These are phyloP conservation scores for Plectranthus barbatus DNA, from an alignment of 257 asterid genomes.

Conservation along the genomic window DNA sequence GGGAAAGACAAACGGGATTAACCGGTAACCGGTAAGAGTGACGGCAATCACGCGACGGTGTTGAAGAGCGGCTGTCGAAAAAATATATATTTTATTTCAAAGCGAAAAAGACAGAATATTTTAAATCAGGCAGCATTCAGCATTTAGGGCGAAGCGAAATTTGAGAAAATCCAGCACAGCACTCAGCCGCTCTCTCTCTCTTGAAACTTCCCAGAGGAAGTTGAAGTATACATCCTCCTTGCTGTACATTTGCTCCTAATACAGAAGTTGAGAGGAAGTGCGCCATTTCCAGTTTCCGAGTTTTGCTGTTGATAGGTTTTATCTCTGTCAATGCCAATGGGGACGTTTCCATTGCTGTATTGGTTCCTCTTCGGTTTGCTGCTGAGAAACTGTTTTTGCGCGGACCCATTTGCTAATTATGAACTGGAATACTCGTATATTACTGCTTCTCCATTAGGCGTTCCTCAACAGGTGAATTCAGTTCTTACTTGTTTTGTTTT, in stretches of 20 bases:
- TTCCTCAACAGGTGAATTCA: constrained; percentile 79
- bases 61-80: no score
- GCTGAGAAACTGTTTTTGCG: constrained; percentile 36
- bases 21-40: constrained; percentile 19
- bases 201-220: constrained; percentile 8
- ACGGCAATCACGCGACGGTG: constrained; percentile 32
- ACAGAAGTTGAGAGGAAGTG: not conserved
- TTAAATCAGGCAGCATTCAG: not conserved
- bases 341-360: constrained; percentile 9
- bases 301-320: not conserved
- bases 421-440: constrained; percentile 64
- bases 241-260: not conserved
- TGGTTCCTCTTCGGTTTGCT: constrained; percentile 32
- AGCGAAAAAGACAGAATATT: constrained; percentile 8
- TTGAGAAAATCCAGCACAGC: constrained; percentile 10
- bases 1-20: constrained; percentile 20
- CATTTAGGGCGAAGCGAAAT: constrained; percentile 8
- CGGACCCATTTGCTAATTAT: constrained; percentile 57
- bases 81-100: not conserved
- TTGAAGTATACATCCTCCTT: constrained; percentile 14
- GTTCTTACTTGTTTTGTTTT: not conserved
- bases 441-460: constrained; percentile 82
- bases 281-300: not conserved
- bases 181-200: not conserved
- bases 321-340: constrained; percentile 13